Evolutionary conservation across 164 flowering plant genomes (phyloP).

Genomic region (Magnolia kwangsiensis): DNA sequence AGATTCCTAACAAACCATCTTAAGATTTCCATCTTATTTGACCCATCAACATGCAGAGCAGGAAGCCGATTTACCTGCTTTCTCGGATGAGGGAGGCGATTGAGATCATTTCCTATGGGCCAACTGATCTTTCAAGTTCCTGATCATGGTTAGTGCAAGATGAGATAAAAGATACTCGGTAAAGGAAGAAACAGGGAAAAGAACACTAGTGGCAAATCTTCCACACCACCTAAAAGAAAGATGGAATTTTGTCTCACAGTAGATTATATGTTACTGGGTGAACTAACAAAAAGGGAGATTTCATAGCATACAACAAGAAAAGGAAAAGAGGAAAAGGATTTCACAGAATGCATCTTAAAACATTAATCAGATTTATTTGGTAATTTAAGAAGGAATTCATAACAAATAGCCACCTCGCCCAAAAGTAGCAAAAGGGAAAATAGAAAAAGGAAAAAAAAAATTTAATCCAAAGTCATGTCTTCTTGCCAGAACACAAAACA

Average conservation of each 20-base stretch:
- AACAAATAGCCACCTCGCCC: neutral
- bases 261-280: too few relatives aligned
- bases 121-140: conserved; percentile 25
- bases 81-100: conserved; percentile 20
- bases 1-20: too few relatives aligned
- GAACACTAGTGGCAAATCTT: neutral
- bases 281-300: too few relatives aligned
- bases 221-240: too few relatives aligned
- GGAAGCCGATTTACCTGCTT: conserved; percentile 4
- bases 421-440: neutral
- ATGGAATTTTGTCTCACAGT: too few relatives aligned
- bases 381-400: neutral
- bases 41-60: neutral
- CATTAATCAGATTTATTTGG: neutral
- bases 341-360: neutral
- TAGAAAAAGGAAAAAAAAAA: neutral
- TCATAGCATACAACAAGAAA: too few relatives aligned
- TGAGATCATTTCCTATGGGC: conserved; percentile 7
- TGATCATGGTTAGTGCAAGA: conserved; percentile 12
- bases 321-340: neutral
- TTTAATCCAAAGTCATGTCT: neutral
- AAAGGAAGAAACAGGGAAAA: neutral
- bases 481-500: neutral
- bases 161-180: neutral
- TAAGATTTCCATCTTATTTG: too few relatives aligned